These are phyloP conservation scores for Corylus americana DNA, from an alignment of 306 rosid species.

Conservation along the genomic window DNA sequence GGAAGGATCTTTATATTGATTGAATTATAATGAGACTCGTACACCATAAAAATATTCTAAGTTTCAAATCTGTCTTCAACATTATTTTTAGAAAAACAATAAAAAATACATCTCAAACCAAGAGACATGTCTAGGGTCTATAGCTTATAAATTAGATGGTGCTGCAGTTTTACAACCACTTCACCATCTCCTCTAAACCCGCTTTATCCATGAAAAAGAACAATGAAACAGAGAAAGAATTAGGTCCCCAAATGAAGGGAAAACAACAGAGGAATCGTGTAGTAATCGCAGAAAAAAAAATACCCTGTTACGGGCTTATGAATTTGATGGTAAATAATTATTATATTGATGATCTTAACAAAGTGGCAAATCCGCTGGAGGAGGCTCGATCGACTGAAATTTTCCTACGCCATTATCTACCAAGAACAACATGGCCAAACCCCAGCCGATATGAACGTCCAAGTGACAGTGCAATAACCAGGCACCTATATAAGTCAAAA, in stretches of 20 bases:
- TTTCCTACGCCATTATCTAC: conserved; percentile 80
- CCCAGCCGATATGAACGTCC: conserved; percentile 93
- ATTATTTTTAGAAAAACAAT: not conserved
- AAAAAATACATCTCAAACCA: conserved; percentile 23
- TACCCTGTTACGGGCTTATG: conserved; percentile 24
- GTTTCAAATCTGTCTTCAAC: conserved; percentile 14
- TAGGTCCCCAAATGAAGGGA: conserved; percentile 58
- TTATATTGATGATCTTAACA: conserved; percentile 43
- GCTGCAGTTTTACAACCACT: conserved; percentile 8
- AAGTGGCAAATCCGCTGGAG: conserved; percentile 71
- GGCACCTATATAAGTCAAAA: conserved; percentile 53
- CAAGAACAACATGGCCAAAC: conserved; percentile 84
- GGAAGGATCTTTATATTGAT: not conserved
- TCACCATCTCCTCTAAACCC: conserved; percentile 31
- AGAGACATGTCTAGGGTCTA: conserved; percentile 19
- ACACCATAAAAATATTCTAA: not conserved
- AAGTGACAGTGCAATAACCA: conserved; percentile 97
- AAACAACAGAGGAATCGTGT: conserved; percentile 26
- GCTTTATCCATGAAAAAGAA: conserved; percentile 30
- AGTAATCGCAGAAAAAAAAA: conserved; percentile 32
- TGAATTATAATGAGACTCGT: not conserved
- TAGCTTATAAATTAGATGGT: conserved; percentile 23
- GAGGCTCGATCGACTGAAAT: conserved; percentile 66
- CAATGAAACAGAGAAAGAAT: conserved; percentile 30
- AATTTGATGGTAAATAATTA: not conserved